Evolutionary conservation across 495 filamentous ascomycete genomes (phyloP), one percentile per base, ranked within the genome.

Genomic region (Aspergillus egyptiacus): DNA sequence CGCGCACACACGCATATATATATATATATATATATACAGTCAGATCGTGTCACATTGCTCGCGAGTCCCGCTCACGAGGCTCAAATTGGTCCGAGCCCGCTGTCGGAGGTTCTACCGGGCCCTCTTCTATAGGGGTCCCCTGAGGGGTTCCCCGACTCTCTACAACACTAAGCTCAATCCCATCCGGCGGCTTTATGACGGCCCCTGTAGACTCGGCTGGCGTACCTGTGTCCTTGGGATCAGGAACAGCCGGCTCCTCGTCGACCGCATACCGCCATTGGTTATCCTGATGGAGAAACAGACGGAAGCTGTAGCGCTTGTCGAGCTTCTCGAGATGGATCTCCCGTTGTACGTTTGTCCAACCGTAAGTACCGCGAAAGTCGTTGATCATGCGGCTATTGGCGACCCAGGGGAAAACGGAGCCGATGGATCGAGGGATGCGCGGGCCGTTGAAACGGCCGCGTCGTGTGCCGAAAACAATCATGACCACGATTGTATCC

Each of bases 331-430:
- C 31, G 3, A 69, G 54, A 19, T 68, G 61, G n/a, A 51, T 53
- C 32, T 63, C 65, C 1, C 68, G 57, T 46, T 65, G 46, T 5
- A 51, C 44, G 51, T 49, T 69, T 11, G 53, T 64, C 68, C 66
- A 69, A 3, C 32, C 24, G 30, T 69, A 63, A 1, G 65, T 71
- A 22, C 62, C 53, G 15, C 50, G 49, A 39, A 71, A 68, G 39
- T 71, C 68, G 25, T 49, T 33, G 2, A 69, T 57, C 68, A 71
- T 69, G 28, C 57, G 65, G 46, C 65, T 71, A 34, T 68, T 64
- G 10, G 65, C 64, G 22, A 71, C 53, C 68, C 68, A 71, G 1
- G 68, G 68, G 6, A 71, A 61, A 14, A 71, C 47, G 5, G 66
- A 57, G 6, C 68, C 68, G 33, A 71, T 65, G 0, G 68, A 69